Evolutionary conservation across 306 rosid species (phyloP), one percentile per base, ranked within the genome.

Genomic region (Prinsepia uniflora): DNA sequence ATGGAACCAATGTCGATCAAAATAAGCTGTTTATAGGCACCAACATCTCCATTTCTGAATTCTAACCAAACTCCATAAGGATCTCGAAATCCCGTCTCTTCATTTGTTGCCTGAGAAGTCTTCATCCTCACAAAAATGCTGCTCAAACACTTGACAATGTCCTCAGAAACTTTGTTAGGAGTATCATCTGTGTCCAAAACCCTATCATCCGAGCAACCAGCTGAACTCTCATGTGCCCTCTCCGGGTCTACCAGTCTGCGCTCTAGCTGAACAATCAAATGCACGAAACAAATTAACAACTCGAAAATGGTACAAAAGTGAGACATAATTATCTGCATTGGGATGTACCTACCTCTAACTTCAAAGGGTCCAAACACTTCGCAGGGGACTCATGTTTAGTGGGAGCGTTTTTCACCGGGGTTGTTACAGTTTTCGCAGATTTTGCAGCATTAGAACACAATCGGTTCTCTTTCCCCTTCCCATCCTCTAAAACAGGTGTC

Each of bases 141-240:
- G 36, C 84, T 84, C 63, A 93, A 85, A 49, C 96, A 88, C 86
- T 87, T 87, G 50, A 90, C 86, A 71, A 87, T 81, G n/a, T 87
- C 86, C 85, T 90, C 92, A 0, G 98, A 90, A 49, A 90, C 74
- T 81, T 78, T 84, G 69, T 85, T 92, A 10, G 96, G 98, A 5
- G 79, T 79, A 80, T 64, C 78, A 47, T 83, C 88, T 44, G 78
- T 67, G 68, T 82, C 88, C 67, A 63, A 47, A 8, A 39, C 76
- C 72, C 80, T 79, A 70, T 81, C 82, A 57, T 81, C 84, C 7
- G 78, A 79, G 57, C 74, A 84, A 79, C 83, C 72, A 17, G 89
- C 81, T 45, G 82, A 81, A 71, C 76, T 78, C 65, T 81, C 81
- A 20, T 80, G 68, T 65, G 82, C 88, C 70, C 83, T 88, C 72